Base-by-base conservation (phyloP, 75 land plant genomes). In the Gnetum montanum region DNA sequence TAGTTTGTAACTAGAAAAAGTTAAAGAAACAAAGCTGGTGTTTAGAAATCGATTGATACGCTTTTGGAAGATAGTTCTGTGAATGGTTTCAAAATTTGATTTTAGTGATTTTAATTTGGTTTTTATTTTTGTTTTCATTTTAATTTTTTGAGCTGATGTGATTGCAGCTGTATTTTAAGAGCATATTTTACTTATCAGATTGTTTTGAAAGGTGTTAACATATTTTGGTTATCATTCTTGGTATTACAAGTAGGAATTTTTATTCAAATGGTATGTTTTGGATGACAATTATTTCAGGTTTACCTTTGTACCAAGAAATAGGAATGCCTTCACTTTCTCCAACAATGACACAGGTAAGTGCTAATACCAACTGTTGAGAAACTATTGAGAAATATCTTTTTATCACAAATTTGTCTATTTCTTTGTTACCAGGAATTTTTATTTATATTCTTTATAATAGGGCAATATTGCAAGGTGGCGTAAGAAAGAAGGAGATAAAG, bases 321-420 rank as follows among this genome's bases (percentile, higher is more conserved):
- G 98, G 98, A 47, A 93, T 93, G 98, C 98, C 98, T 20, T 93
- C 98, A 37, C 86, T 93, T 18, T 93, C 98, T 41, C 98, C 98
- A n/a, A 93, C 98, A 19, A 93, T 93, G 98, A 82, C 95, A 38
- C 86, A 93, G 98, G 98, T 72, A 58, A 41, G 58, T 59, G 25
- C 8, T 12, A 10, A 25, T 55, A n/a, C n/a, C 16, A 23, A 19
- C 36, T 37, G 10, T 30, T 24, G 55, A 36, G 29, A 13, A 8
- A 35, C 19, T 15, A 26, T 25, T 35, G 36, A 35, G 26, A 18
- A 23, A 36, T 0, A 34, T 58, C 11, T 19, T 59, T 62, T 19
- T 46, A 10, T 29, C 29, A 48, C 11, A 11, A 49, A 18, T 2
- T 47, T 30, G 50, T 43, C 26, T 10, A 27, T 20, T 34, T 20